phyloP scores from a whole-genome alignment of 2,329 filamentous ascomycete genomes.

The Epichloe sylvatica region DNA sequence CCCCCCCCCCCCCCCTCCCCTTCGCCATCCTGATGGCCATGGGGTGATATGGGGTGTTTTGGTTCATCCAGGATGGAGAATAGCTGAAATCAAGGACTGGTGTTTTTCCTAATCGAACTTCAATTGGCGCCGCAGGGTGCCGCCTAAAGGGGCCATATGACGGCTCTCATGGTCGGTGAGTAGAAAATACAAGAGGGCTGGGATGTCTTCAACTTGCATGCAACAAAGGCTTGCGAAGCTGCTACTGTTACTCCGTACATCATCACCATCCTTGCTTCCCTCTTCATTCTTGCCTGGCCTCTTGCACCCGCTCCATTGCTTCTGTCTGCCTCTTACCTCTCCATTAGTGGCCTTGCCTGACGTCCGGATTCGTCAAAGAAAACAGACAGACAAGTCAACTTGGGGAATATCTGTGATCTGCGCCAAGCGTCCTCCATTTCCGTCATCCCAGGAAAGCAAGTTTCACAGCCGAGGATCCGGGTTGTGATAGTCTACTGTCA shows the following conservation, averaged over 20 bases:
- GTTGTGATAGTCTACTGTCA: neutral
- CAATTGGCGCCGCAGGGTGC: slow-evolving; percentile 1
- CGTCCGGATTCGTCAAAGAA: neutral
- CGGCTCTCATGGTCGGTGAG: slow-evolving; percentile 3
- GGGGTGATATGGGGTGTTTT: neutral
- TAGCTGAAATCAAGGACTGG: slow-evolving; percentile 5
- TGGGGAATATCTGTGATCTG: neutral
- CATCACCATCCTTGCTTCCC: neutral
- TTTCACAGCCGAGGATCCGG: neutral
- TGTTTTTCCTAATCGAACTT: neutral
- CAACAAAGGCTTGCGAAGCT: neutral
- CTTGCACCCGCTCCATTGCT: neutral
- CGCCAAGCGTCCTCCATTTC: neutral
- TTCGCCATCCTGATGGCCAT: neutral
- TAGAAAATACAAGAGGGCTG: slow-evolving; percentile 9
- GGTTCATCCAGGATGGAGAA: slow-evolving; percentile 5
- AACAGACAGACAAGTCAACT: neutral
- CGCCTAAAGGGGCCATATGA: neutral
- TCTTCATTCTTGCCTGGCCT: neutral
- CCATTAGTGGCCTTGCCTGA: neutral
- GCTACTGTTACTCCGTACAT: neutral
- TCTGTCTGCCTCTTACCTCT: neutral
- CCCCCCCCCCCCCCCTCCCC: neutral
- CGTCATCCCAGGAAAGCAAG: neutral
- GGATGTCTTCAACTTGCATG: slow-evolving; percentile 5